Evolutionary conservation across 164 flowering plant species (phyloP).

Genomic region (Platanus orientalis): DNA sequence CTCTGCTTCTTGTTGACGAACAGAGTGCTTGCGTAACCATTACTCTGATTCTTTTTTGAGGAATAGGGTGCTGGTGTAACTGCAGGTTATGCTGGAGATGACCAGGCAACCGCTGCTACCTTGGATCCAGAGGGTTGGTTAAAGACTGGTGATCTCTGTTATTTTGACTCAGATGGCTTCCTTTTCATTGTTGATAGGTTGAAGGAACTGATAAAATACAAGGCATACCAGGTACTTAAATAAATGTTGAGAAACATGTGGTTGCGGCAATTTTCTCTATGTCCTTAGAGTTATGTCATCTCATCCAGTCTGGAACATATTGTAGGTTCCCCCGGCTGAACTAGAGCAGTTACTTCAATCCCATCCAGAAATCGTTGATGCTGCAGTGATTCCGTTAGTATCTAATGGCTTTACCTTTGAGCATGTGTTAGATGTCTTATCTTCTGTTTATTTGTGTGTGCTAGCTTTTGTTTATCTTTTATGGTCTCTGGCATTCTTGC

Average conservation of each 20-base stretch:
- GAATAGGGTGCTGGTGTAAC: neutral
- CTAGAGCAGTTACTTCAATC: slow-evolving; percentile 75
- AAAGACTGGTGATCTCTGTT: slow-evolving; percentile 92
- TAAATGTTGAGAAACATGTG: too few relatives aligned
- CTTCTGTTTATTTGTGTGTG: too few relatives aligned
- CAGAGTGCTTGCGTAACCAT: too few relatives aligned
- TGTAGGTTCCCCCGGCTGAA: slow-evolving; percentile 94
- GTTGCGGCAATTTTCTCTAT: neutral
- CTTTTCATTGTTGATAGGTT: slow-evolving; percentile 77
- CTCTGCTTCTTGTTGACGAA: too few relatives aligned
- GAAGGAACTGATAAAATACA: slow-evolving; percentile 92
- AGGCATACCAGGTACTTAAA: slow-evolving; percentile 70
- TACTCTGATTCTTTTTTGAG: neutral
- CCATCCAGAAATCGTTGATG: slow-evolving; percentile 71
- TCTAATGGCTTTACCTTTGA: neutral
- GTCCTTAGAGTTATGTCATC: neutral
- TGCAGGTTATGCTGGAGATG: slow-evolving; percentile 82
- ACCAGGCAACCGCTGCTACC: slow-evolving; percentile 66
- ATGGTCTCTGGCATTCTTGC: too few relatives aligned
- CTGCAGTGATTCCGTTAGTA: slow-evolving; percentile 84
- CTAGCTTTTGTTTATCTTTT: too few relatives aligned
- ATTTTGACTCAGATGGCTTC: slow-evolving; percentile 72
- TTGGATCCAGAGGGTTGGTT: slow-evolving; percentile 87
- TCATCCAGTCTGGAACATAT: neutral
- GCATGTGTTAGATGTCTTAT: too few relatives aligned